A percentile compares a stretch with the other conserved stretches of the same genome.
Conservation (phyloP, 2,329 filamentous ascomycete genomes). For the Ilyonectria mors-panacis region DNA sequence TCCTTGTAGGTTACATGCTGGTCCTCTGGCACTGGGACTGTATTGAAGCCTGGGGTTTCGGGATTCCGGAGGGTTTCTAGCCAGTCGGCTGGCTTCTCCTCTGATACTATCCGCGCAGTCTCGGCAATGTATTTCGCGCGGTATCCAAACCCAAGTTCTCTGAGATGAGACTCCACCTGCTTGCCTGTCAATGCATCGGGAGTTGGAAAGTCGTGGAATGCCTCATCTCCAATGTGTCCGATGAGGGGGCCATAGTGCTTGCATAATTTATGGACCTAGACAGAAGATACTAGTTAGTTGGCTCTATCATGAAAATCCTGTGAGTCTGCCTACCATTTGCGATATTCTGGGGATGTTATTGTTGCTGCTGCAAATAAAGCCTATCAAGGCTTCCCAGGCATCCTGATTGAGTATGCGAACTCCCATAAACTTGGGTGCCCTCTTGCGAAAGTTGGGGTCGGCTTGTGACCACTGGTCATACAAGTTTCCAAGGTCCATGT, state of each 20-base stretch:
- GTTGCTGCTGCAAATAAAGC: constrained; percentile 99
- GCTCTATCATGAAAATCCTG: background rate
- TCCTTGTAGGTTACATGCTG: constrained; percentile 76
- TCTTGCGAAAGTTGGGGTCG: constrained; percentile 90
- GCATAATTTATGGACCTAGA: constrained; percentile 87
- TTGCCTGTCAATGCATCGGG: constrained; percentile 80
- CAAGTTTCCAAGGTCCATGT: constrained; percentile 79
- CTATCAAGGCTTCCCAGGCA: constrained; percentile 93
- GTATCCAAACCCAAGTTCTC: constrained; percentile 93
- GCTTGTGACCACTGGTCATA: constrained; percentile 90
- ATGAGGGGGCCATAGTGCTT: constrained; percentile 85
- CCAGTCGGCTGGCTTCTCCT: constrained; percentile 80
- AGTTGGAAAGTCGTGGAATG: constrained; percentile 90
- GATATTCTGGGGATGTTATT: constrained; percentile 97
- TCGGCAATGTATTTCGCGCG: constrained; percentile 92
- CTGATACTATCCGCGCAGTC: constrained; percentile 82
- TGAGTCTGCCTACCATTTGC: constrained; percentile 78
- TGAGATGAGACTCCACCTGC: constrained; percentile 84
- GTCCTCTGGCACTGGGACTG: constrained; percentile 61
- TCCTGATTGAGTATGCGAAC: constrained; percentile 95
- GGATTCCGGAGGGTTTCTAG: constrained; percentile 84
- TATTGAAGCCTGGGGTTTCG: constrained; percentile 73
- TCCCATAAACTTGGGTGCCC: constrained; percentile 89
- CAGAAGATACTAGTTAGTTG: constrained; percentile 13
- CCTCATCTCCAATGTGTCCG: constrained; percentile 76